Evolutionary conservation across 371 early-diverging fungal genomes (phyloP).

Genomic region (Rhizomucor pusillus): DNA sequence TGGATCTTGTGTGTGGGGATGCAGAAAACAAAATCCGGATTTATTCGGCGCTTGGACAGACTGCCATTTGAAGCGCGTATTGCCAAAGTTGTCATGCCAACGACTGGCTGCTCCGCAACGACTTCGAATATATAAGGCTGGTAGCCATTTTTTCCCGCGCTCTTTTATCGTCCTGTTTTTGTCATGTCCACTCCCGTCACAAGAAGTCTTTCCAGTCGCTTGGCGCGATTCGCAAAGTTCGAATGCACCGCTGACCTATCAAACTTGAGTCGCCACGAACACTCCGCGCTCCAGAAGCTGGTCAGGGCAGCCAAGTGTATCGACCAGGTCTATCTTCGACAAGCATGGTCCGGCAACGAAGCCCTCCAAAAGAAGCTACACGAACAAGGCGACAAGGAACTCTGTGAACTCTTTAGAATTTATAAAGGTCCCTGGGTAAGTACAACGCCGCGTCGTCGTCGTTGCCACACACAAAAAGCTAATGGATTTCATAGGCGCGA

Average conservation of each 20-base stretch:
- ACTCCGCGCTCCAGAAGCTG: constrained; percentile 61
- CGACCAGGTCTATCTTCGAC: constrained; percentile 66
- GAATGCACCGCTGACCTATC: constrained; percentile 62
- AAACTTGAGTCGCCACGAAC: constrained; percentile 59
- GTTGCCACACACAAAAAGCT: background rate
- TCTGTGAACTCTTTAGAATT: constrained; percentile 58
- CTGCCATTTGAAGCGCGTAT: no score
- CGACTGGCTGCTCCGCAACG: no score
- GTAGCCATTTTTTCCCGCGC: no score
- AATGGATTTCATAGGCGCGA: constrained; percentile 20
- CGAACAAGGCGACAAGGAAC: constrained; percentile 31
- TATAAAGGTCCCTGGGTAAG: constrained; percentile 75
- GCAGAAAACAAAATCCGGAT: no score
- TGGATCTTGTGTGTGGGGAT: no score
- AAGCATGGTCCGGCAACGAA: constrained; percentile 72
- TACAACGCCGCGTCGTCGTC: background rate
- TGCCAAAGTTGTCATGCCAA: no score
- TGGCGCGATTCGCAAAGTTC: constrained; percentile 51
- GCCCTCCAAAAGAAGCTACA: constrained; percentile 52
- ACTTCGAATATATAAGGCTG: no score
- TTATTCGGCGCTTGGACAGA: no score
- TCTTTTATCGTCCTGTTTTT: no score
- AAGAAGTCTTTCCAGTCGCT: constrained; percentile 31
- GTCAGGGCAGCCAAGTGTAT: constrained; percentile 64
- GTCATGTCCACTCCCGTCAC: no score